Evolutionary conservation across 2,329 filamentous ascomycete genomes (phyloP), one percentile per base, ranked within the genome.

Genomic region (Akanthomyces lecanii): DNA sequence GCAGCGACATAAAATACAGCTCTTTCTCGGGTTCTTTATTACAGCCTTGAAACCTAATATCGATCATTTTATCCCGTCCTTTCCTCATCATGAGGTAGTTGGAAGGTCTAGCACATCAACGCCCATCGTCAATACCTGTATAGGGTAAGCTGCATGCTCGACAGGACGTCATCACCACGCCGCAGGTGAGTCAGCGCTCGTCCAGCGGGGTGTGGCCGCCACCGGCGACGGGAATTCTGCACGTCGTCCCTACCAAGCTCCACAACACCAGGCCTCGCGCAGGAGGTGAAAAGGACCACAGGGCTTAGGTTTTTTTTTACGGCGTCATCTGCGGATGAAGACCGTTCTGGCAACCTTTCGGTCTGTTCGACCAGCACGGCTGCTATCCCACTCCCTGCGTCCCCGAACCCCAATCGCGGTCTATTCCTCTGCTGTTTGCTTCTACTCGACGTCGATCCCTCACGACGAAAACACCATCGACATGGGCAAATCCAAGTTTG

Each of bases 401-500:
- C 11, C 62, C 28, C 61, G 42, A 58, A 21, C 40, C 23, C 62
- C 40, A 18, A 23, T 51, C 54, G 47, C 48, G 3, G 55, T 57
- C 62, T 33, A 28, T 18, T 42, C 55, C 36, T 51, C 56, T 47
- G 30, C 63, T 48, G 16, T 28, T 51, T 38, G 58, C 38, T 44
- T 50, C 54, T 51, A 51, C 61, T 62, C 61, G 23, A 50, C 45
- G 23, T 51, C 40, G 28, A 45, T 53, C 14, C 55, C 30, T 50
- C 36, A 50, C 48, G 47, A 61, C 59, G 38, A 58, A 57, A 56
- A 64, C 30, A 61, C 63, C 51, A 59, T 56, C 51, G 63, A 64
- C 45, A 78, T 77, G 75, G 71, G 76, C 44, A 80, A 81, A 67
- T 73, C 73, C 64, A 82, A 81, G 67, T 88, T 89, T 76, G 86